These are phyloP conservation scores for Tylopilus sp. DNA, from an alignment of 1,284 basidiomycete genomes.

Conservation along the genomic window DNA sequence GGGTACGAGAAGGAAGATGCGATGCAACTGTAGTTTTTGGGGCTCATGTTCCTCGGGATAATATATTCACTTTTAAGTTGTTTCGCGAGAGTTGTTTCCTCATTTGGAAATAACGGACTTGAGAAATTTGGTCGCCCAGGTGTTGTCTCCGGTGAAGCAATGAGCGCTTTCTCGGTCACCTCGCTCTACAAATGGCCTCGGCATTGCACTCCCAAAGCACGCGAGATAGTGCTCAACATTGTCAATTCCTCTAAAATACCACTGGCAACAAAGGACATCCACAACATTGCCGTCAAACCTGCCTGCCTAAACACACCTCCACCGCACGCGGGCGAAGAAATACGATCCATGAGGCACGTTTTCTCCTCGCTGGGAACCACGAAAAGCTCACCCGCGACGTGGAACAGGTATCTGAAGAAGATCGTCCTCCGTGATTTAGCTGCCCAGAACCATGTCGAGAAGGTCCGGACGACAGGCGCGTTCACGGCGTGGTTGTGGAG, in stretches of 20 bases:
- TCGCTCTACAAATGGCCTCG: conserved; percentile 29
- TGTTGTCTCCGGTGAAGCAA: background rate
- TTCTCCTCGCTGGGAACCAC: background rate
- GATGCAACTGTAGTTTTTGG: conserved; percentile 61
- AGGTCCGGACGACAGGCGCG: conserved; percentile 38
- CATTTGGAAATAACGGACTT: background rate
- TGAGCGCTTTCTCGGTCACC: conserved; percentile 21
- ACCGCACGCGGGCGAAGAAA: conserved; percentile 44
- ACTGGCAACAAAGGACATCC: conserved; percentile 32
- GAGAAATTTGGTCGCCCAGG: background rate
- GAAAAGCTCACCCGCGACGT: background rate
- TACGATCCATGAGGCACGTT: conserved; percentile 53
- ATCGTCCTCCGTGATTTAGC: conserved; percentile 50
- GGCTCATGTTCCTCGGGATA: conserved; percentile 5
- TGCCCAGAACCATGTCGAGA: conserved; percentile 44
- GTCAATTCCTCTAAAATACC: conserved; percentile 25
- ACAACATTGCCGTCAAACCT: conserved; percentile 20
- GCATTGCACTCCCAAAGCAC: conserved; percentile 27
- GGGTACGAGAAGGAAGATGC: conserved; percentile 81
- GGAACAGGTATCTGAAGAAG: conserved; percentile 57
- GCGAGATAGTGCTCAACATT: conserved; percentile 23
- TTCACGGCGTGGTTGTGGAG: conserved; percentile 44
- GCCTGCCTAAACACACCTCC: conserved; percentile 21
- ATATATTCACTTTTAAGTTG: background rate
- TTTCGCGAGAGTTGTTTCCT: background rate